Conservation (phyloP, 2,329 filamentous ascomycete genomes). For the Neopestalotiopsis rosae region DNA sequence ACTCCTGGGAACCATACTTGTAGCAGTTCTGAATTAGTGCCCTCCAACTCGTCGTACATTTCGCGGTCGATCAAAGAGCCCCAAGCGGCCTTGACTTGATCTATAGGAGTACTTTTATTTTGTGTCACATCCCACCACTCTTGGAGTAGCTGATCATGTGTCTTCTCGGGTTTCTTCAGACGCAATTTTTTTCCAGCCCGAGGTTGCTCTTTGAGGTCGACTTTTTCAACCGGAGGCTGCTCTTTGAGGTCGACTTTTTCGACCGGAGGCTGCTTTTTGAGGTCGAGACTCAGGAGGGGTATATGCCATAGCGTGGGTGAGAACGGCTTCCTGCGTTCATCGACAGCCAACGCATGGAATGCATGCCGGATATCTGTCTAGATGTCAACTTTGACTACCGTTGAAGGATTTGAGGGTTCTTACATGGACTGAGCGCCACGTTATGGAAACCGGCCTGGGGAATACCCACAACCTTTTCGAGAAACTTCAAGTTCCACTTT, state of each 20-base stretch:
- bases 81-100: constrained; percentile 17
- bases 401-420: constrained; percentile 12
- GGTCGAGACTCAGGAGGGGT: no score
- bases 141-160: constrained; percentile 10
- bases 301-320: constrained; percentile 58
- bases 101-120: background rate
- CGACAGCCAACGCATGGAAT: constrained; percentile 44
- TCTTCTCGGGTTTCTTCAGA: constrained; percentile 23
- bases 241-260: no score
- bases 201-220: no score
- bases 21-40: constrained; percentile 37
- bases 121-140: constrained; percentile 2
- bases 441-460: constrained; percentile 26
- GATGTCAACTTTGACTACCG: background rate
- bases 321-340: constrained; percentile 49
- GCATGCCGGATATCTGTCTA: constrained; percentile 38
- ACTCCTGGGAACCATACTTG: constrained; percentile 62
- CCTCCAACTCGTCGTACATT: constrained; percentile 20
- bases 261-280: no score
- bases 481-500: constrained; percentile 22
- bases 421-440: constrained; percentile 22
- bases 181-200: constrained; percentile 21
- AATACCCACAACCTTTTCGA: constrained; percentile 24
- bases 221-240: no score
- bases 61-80: constrained; percentile 19